Conservation (phyloP, 306 rosid genomes). For the Castanopsis chinensis region DNA sequence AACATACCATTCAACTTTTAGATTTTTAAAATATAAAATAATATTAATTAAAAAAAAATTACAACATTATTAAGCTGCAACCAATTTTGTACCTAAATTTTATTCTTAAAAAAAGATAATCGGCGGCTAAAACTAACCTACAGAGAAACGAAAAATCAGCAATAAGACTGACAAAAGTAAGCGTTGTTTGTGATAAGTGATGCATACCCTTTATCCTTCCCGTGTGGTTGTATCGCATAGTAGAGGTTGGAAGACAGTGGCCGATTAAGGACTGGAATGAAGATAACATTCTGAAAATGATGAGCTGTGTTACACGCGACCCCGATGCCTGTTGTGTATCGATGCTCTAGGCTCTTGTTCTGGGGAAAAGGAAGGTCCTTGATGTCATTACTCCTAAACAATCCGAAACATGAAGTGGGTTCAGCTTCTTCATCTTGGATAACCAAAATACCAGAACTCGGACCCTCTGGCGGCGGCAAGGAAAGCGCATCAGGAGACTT, state of each 20-base stretch:
- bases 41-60: too few relatives aligned
- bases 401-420: slow-evolving; percentile 19
- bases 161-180: too few relatives aligned
- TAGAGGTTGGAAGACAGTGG: slow-evolving; percentile 64
- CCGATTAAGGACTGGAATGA: slow-evolving; percentile 71
- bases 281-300: slow-evolving; percentile 20
- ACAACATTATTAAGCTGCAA: too few relatives aligned
- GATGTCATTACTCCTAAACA: background rate
- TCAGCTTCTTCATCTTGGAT: slow-evolving; percentile 27
- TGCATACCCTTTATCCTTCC: slow-evolving; percentile 63
- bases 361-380: slow-evolving; percentile 38
- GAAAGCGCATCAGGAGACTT: slow-evolving; percentile 19
- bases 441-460: slow-evolving; percentile 15
- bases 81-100: too few relatives aligned
- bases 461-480: slow-evolving; percentile 14
- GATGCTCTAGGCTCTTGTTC: slow-evolving; percentile 26
- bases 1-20: too few relatives aligned
- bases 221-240: slow-evolving; percentile 50
- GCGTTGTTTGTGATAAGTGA: too few relatives aligned
- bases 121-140: too few relatives aligned
- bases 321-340: background rate
- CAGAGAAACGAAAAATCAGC: too few relatives aligned
- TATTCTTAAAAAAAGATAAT: too few relatives aligned
- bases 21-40: too few relatives aligned
- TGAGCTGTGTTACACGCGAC: too few relatives aligned